Evolutionary conservation across 2,329 filamentous ascomycete species (phyloP), one percentile per base, ranked within the genome.

Genomic region (Sphaceloma murrayae): DNA sequence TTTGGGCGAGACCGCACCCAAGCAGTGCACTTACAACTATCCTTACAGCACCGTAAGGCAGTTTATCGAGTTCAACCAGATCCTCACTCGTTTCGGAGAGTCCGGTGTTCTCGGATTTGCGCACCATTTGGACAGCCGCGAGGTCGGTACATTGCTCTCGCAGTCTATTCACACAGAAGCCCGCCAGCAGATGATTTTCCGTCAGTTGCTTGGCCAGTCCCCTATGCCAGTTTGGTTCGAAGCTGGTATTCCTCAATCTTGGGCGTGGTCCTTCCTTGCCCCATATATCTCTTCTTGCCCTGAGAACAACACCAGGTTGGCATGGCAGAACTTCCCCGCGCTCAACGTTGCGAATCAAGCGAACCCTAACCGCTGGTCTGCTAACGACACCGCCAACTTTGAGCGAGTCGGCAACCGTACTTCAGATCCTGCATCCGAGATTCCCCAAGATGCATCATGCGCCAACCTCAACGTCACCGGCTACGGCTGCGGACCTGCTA

Each of bases 171-270:
- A 82, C 3, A 80, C 78, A 8, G 85, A 91, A 59, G 82, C 84
- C 0, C 79, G 85, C 0, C 85, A 93, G 65, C 82, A 93, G 65
- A 70, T 88, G 67, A 79, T 84, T 52, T 91, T 91, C 70, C 79
- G 85, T n/a, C 85, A 91, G 58, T 85, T 91, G 58, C 72, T 77
- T 21, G 85, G 85, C 8, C 72, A 85, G 4, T 83, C 84, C 62
- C 81, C 85, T n/a, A 85, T 85, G 80, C 82, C 84, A 0, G 81
- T 82, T 6, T 91, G 83, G 83, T 87, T 89, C 57, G 78, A 85
- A 54, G 70, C 77, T 5, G 83, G 83, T 24, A 78, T 89, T 17
- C 84, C 84, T 0, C 85, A 93, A 60, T 85, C 80, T 0, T 91
- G 85, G 84, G 77, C 79, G 0, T 93, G 85, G 85, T 83, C 84